Evolutionary conservation across 306 rosid genomes (phyloP).

Genomic region (Heteromeles arbutifolia): DNA sequence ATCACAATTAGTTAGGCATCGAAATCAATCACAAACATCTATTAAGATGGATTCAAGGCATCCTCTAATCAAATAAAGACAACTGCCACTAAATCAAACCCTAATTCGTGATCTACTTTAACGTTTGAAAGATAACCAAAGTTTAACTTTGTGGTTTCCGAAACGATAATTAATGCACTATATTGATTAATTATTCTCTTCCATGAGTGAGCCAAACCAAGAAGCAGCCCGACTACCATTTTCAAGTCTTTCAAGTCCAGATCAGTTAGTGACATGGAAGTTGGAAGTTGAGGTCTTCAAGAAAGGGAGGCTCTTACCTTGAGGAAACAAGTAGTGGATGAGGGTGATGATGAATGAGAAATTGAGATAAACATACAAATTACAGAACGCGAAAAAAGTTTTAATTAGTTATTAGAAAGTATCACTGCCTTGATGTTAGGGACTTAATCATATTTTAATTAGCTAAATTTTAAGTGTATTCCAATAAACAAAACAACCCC

Average conservation of each 20-base stretch:
- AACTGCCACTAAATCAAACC: no score
- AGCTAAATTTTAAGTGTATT: background rate
- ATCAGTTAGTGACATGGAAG: background rate
- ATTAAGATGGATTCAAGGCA: no score
- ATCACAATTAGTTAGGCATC: no score
- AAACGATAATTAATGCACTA: background rate
- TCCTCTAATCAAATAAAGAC: no score
- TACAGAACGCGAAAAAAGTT: background rate
- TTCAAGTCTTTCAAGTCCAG: background rate
- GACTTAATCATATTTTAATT: conserved; percentile 19
- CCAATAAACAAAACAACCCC: conserved; percentile 19
- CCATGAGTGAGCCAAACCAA: background rate
- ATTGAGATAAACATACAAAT: background rate
- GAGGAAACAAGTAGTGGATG: conserved; percentile 11
- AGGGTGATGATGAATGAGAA: conserved; percentile 15
- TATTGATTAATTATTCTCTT: background rate
- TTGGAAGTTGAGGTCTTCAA: conserved; percentile 20
- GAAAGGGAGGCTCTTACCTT: conserved; percentile 14
- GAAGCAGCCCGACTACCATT: background rate
- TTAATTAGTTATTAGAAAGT: conserved; percentile 4
- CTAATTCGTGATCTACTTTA: background rate
- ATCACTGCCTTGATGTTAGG: conserved; percentile 23
- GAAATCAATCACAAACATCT: no score
- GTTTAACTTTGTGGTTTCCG: no score
- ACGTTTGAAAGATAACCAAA: background rate